phyloP scores from a whole-genome alignment of 176 grass and related monocot genomes.

The Aegilops speltoides region DNA sequence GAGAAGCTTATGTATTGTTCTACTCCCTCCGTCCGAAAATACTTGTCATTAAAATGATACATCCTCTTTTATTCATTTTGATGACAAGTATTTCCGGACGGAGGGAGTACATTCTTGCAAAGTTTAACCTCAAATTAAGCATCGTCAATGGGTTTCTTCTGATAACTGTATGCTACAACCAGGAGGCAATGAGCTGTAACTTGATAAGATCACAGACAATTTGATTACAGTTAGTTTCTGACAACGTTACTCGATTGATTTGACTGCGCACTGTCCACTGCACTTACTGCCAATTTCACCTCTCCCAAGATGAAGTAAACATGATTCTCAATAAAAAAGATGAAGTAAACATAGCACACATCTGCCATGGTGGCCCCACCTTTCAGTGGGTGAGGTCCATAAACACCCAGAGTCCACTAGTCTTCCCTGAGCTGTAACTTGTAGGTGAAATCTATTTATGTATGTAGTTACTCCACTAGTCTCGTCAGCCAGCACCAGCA shows the following conservation, averaged over 20 bases:
- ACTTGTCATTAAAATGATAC: too few species aligned
- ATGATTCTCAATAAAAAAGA: not conserved
- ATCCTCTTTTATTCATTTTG: too few species aligned
- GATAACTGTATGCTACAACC: too few species aligned
- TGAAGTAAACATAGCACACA: not conserved
- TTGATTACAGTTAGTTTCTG: not conserved
- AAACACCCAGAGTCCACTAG: not conserved
- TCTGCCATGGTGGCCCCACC: not conserved
- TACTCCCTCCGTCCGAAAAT: too few species aligned
- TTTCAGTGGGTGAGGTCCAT: not conserved
- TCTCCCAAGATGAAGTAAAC: not conserved
- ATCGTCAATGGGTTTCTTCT: not conserved
- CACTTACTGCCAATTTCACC: not conserved
- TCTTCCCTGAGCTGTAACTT: not conserved
- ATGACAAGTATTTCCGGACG: too few species aligned
- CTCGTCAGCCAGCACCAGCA: slow-evolving; percentile 1
- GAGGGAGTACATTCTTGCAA: too few species aligned
- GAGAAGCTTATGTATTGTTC: not conserved
- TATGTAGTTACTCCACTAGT: not conserved
- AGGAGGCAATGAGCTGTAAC: too few species aligned
- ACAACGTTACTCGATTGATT: too few species aligned
- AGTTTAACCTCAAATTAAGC: too few species aligned
- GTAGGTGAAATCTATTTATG: slow-evolving; percentile 6
- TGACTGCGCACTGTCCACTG: too few species aligned
- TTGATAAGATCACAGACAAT: too few species aligned